Evolutionary conservation across 2,329 filamentous ascomycete species (phyloP).

Genomic region (Xylaria sp.): DNA sequence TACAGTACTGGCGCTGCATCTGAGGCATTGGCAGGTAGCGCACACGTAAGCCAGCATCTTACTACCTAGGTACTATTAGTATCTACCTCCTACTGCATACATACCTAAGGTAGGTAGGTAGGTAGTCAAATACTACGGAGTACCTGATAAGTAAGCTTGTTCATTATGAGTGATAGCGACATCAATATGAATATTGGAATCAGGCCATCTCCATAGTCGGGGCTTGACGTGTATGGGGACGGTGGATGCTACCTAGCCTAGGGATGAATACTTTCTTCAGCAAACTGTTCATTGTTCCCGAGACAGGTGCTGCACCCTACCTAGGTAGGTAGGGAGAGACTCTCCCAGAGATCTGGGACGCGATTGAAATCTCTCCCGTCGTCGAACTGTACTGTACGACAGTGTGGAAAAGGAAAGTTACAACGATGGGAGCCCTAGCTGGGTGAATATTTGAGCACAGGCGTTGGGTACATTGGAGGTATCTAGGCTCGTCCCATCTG

Average conservation of each 20-base stretch:
- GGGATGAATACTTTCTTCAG: not conserved
- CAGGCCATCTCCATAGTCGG: not conserved
- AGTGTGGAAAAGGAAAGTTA: conserved; percentile 29
- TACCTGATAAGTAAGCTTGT: too few species aligned
- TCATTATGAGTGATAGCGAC: too few species aligned
- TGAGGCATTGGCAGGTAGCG: not conserved
- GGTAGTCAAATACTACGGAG: not conserved
- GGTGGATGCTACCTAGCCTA: not conserved
- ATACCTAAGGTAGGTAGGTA: too few species aligned
- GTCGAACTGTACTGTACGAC: conserved; percentile 23
- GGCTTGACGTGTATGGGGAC: not conserved
- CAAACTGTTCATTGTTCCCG: not conserved
- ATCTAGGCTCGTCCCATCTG: conserved; percentile 24
- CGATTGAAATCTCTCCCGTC: conserved; percentile 1
- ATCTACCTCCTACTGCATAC: too few species aligned
- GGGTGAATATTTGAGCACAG: conserved; percentile 39
- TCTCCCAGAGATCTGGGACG: conserved; percentile 9
- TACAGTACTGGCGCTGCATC: not conserved
- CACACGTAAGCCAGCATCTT: not conserved
- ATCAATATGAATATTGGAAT: not conserved
- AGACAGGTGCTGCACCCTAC: conserved; percentile 1
- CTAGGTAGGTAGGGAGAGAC: not conserved
- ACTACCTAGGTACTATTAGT: too few species aligned
- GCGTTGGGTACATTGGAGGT: conserved; percentile 17
- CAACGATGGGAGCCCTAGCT: conserved; percentile 8